Evolutionary conservation across 306 rosid genomes (phyloP).

Genomic region (Hippophae gyantsensis): DNA sequence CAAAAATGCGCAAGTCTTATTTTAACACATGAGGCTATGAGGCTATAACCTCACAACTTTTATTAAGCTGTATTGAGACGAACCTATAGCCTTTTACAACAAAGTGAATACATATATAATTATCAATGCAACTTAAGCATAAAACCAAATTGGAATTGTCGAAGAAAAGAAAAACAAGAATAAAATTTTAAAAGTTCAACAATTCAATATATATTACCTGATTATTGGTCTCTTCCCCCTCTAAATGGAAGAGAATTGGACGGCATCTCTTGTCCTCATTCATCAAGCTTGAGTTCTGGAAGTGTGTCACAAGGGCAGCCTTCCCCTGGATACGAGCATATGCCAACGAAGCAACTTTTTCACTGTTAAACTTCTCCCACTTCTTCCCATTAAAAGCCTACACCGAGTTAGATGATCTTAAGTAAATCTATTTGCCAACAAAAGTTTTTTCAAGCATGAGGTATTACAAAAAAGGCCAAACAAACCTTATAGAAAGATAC

Average conservation of each 20-base stretch:
- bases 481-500: constrained; percentile 67
- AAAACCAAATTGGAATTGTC: too few species aligned
- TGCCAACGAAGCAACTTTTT: constrained; percentile 86
- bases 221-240: constrained; percentile 65
- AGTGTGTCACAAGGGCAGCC: constrained; percentile 84
- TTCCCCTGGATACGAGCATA: constrained; percentile 93
- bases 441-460: not conserved
- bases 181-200: not conserved
- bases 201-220: constrained; percentile 42
- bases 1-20: too few species aligned
- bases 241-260: constrained; percentile 83
- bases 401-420: constrained; percentile 13
- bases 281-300: constrained; percentile 90
- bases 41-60: too few species aligned
- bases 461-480: not conserved
- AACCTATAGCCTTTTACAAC: too few species aligned
- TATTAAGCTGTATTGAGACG: too few species aligned
- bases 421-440: not conserved
- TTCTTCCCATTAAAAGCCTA: constrained; percentile 90
- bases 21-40: too few species aligned
- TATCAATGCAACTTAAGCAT: too few species aligned
- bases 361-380: constrained; percentile 94
- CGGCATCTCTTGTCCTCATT: constrained; percentile 91
- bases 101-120: too few species aligned
- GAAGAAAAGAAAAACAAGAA: too few species aligned